Conservation (phyloP, 768 basidiomycete genomes). For the Pulveroboletus sp. region DNA sequence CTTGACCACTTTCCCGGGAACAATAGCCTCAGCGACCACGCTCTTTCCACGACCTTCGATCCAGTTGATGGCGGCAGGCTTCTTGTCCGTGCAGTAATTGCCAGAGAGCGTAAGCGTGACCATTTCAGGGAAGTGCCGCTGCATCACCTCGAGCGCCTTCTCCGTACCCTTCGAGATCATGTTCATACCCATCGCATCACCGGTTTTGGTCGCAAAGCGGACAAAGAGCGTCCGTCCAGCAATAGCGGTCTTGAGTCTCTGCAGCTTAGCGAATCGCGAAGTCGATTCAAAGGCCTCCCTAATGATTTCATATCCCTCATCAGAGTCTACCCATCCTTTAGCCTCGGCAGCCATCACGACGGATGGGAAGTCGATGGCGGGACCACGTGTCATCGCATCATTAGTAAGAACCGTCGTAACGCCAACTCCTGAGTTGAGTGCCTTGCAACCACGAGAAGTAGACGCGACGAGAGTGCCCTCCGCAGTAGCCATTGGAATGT, state of each 20-base stretch:
- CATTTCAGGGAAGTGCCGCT: constrained; percentile 85
- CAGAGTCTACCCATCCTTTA: constrained; percentile 81
- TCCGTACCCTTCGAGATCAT: constrained; percentile 99
- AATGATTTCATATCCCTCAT: constrained; percentile 70
- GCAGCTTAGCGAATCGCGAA: constrained; percentile 85
- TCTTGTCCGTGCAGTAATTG: constrained; percentile 99
- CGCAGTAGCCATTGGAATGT: constrained; percentile 99
- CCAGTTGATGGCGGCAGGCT: constrained; percentile 99
- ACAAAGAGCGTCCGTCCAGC: constrained; percentile 93
- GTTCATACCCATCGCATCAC: constrained; percentile 99
- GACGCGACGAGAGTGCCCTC: constrained; percentile 98
- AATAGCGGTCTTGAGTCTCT: constrained; percentile 80
- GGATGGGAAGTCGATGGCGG: constrained; percentile 93
- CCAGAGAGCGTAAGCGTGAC: constrained; percentile 85
- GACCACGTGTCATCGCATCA: constrained; percentile 97
- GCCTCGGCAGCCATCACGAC: constrained; percentile 77
- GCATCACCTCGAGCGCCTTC: constrained; percentile 81
- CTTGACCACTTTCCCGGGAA: constrained; percentile 86
- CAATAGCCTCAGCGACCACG: constrained; percentile 91
- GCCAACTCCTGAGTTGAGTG: constrained; percentile 92
- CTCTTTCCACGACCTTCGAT: constrained; percentile 98
- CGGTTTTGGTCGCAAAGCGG: constrained; percentile 90
- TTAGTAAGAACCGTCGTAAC: constrained; percentile 89
- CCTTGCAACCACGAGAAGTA: constrained; percentile 95
- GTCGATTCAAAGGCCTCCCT: constrained; percentile 91